phyloP scores from a whole-genome alignment of 2,329 filamentous ascomycete genomes.

The Fusarium acutatum region DNA sequence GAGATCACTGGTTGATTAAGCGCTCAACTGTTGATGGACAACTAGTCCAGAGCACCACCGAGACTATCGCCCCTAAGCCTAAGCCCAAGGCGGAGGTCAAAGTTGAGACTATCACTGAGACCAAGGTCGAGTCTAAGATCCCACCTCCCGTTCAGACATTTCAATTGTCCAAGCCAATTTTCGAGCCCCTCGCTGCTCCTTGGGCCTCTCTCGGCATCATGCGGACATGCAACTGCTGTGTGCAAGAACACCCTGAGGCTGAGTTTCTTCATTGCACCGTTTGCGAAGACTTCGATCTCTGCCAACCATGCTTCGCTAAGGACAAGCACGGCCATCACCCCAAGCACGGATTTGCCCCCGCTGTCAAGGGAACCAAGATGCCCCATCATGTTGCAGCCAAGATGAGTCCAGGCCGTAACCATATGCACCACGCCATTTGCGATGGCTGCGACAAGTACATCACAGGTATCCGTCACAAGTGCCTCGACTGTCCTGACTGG shows the following conservation, averaged over 20 bases:
- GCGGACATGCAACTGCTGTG: slow-evolving; percentile 76
- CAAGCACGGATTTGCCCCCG: slow-evolving; percentile 79
- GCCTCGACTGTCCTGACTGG: slow-evolving; percentile 95
- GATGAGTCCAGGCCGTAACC: slow-evolving; percentile 81
- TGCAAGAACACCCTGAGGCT: slow-evolving; percentile 74
- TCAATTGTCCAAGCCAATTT: slow-evolving; percentile 28
- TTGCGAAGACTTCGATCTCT: slow-evolving; percentile 94
- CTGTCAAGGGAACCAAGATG: slow-evolving; percentile 69
- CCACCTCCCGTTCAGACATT: slow-evolving; percentile 21
- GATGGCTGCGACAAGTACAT: slow-evolving; percentile 94
- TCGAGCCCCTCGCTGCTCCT: slow-evolving; percentile 30
- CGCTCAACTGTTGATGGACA: slow-evolving; percentile 80
- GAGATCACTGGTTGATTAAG: slow-evolving; percentile 94
- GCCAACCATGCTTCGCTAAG: slow-evolving; percentile 79
- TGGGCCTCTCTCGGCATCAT: slow-evolving; percentile 46
- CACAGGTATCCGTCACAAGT: slow-evolving; percentile 92
- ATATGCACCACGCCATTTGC: slow-evolving; percentile 87
- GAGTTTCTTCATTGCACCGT: slow-evolving; percentile 85
- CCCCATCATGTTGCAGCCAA: slow-evolving; percentile 70
- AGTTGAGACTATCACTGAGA: slow-evolving; percentile 33
- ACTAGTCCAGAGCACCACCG: slow-evolving; percentile 86
- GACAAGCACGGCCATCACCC: slow-evolving; percentile 91
- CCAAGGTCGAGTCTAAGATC: slow-evolving; percentile 33
- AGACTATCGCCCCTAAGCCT: slow-evolving; percentile 75
- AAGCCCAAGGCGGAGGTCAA: slow-evolving; percentile 37